These are phyloP conservation scores for Rhododendron ovatum DNA, from an alignment of 148 eudicot genomes.

Conservation along the genomic window DNA sequence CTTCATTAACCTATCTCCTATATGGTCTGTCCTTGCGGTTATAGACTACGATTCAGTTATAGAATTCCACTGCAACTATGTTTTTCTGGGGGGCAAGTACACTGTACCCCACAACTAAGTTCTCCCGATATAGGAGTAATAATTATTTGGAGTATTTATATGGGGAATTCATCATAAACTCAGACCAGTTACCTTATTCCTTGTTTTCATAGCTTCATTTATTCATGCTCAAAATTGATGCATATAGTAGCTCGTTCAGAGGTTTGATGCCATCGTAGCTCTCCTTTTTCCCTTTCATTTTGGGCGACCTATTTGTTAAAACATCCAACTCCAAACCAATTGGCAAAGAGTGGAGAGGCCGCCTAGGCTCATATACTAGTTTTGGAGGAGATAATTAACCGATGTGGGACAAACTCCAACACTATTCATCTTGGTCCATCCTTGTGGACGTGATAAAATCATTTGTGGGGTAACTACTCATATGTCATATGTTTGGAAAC, in stretches of 20 bases:
- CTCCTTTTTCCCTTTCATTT: background rate
- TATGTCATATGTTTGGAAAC: conserved; percentile 1
- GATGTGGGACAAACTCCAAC: too few species aligned
- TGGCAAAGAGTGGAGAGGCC: too few species aligned
- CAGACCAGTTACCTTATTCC: background rate
- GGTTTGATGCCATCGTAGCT: background rate
- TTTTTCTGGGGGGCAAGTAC: background rate
- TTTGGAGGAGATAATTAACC: too few species aligned
- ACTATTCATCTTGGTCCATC: background rate
- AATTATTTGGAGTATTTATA: background rate
- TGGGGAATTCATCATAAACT: background rate
- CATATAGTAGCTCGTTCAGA: background rate
- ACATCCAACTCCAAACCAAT: too few species aligned
- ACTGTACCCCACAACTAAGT: background rate
- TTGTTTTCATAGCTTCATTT: background rate
- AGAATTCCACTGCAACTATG: background rate
- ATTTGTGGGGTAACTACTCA: background rate
- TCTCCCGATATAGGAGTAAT: background rate
- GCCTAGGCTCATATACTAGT: too few species aligned
- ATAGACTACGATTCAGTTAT: background rate
- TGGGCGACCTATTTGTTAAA: too few species aligned
- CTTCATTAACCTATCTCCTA: background rate
- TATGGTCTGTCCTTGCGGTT: background rate
- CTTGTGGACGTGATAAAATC: background rate
- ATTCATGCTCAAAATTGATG: background rate